Percentiles rank a stretch among this genome's conserved stretches.
Evolutionary conservation across 2,329 filamentous ascomycete genomes (phyloP).

Genomic region (Akanthomyces dipterigenus): DNA sequence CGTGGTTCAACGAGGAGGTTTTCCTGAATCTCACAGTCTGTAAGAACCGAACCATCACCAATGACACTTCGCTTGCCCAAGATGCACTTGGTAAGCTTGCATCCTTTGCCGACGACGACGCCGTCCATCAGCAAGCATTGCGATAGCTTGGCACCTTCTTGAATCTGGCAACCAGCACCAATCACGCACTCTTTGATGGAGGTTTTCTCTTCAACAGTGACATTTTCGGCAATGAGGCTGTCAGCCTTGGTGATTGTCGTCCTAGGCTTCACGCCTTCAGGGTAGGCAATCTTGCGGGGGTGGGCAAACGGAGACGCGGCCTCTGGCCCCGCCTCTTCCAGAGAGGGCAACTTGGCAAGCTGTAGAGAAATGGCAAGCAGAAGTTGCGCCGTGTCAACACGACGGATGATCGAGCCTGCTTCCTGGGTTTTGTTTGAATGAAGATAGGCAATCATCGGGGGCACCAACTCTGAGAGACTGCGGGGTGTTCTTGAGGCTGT

Average conservation of each 20-base stretch:
- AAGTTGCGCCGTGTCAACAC: conserved; percentile 80
- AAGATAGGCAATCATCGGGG: conserved; percentile 75
- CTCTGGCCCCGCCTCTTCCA: conserved; percentile 54
- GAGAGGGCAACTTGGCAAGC: conserved; percentile 73
- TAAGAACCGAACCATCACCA: conserved; percentile 73
- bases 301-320: conserved; percentile 69
- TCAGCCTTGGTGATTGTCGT: conserved; percentile 79
- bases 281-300: conserved; percentile 71
- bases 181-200: conserved; percentile 92
- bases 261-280: conserved; percentile 70
- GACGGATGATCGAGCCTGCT: conserved; percentile 63
- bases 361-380: conserved; percentile 77
- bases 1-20: conserved; percentile 78
- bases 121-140: conserved; percentile 91
- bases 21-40: conserved; percentile 88
- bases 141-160: conserved; percentile 76
- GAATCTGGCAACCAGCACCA: conserved; percentile 80
- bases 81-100: conserved; percentile 81
- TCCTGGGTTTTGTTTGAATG: conserved; percentile 49
- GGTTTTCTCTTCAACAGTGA: conserved; percentile 78
- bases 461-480: conserved; percentile 36
- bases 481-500: background rate
- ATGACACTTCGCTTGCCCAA: conserved; percentile 74
- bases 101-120: conserved; percentile 75
- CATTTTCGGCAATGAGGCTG: conserved; percentile 79